Percentiles rank a stretch among this genome's conserved stretches.
These are phyloP conservation scores for Cokeromyces recurvatus DNA, from an alignment of 371 early-diverging fungal species.

Conservation along the genomic window DNA sequence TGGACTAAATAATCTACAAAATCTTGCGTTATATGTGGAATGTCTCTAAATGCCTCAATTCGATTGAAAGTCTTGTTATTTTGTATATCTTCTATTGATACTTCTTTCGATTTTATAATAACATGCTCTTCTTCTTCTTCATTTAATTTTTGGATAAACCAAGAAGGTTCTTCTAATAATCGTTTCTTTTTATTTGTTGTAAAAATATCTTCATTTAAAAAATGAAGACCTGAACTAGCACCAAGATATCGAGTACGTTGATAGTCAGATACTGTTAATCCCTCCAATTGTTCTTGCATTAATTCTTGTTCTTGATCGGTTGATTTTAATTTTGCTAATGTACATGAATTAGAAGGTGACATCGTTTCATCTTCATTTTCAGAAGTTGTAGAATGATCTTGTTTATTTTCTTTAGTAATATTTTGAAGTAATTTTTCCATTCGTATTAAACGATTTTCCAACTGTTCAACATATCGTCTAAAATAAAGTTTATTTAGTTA, in stretches of 20 bases:
- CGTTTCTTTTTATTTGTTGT: slow-evolving; percentile 14
- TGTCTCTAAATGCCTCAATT: slow-evolving; percentile 17
- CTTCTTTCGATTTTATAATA: slow-evolving; percentile 29
- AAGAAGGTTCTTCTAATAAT: slow-evolving; percentile 12
- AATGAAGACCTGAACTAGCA: slow-evolving; percentile 31
- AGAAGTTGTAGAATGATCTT: too few relatives aligned
- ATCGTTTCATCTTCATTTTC: too few relatives aligned
- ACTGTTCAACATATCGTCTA: slow-evolving; percentile 27
- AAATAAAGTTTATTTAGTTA: too few relatives aligned
- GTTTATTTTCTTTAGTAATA: too few relatives aligned
- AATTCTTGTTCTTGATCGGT: too few relatives aligned
- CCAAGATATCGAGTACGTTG: slow-evolving; percentile 37
- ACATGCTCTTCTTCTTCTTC: slow-evolving; percentile 35
- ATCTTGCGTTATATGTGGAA: slow-evolving; percentile 24
- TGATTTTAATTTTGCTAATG: too few relatives aligned
- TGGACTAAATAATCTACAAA: slow-evolving; percentile 26
- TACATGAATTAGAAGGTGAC: too few relatives aligned
- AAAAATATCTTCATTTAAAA: slow-evolving; percentile 16
- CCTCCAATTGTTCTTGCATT: slow-evolving; percentile 16
- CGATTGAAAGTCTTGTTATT: slow-evolving; percentile 3
- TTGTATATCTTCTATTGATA: background rate
- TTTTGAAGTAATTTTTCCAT: slow-evolving; percentile 29
- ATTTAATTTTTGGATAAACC: slow-evolving; percentile 37
- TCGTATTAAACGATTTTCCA: slow-evolving; percentile 29
- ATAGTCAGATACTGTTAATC: slow-evolving; percentile 29